Evolutionary conservation across 176 grass and related monocot genomes (phyloP).

Genomic region (Carex kokanica): DNA sequence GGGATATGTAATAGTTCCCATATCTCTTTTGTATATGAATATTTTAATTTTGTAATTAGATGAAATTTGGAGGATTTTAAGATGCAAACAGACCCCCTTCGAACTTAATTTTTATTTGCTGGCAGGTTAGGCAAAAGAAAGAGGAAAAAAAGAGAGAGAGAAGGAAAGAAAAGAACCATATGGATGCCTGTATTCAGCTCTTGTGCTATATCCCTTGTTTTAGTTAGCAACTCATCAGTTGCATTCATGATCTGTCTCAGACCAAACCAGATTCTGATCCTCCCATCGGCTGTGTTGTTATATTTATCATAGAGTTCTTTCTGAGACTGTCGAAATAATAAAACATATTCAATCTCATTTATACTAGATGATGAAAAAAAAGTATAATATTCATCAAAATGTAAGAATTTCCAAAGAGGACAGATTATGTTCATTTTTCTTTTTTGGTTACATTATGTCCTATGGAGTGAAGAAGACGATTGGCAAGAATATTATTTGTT

Average conservation of each 20-base stretch:
- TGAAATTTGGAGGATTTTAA: not conserved
- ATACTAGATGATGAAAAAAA: constrained; percentile 5
- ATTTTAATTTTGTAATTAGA: not conserved
- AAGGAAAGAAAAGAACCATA: constrained; percentile 54
- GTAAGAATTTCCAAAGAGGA: not conserved
- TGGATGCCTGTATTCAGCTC: constrained; percentile 91
- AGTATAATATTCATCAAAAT: not conserved
- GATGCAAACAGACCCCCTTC: not conserved
- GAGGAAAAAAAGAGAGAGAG: not conserved
- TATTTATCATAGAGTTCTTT: constrained; percentile 75
- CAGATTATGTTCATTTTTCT: too few species aligned
- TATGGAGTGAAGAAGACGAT: not conserved
- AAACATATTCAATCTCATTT: constrained; percentile 9
- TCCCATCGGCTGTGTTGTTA: constrained; percentile 80
- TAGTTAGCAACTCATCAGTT: constrained; percentile 62
- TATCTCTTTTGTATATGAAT: not conserved
- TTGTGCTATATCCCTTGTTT: constrained; percentile 78
- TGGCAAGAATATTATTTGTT: not conserved
- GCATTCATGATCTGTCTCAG: constrained; percentile 97
- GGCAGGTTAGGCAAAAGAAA: not conserved
- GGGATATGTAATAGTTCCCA: not conserved
- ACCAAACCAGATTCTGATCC: constrained; percentile 95
- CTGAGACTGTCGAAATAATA: constrained; percentile 49
- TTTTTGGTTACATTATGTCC: not conserved
- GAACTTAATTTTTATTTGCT: not conserved